Evolutionary conservation across 2,329 filamentous ascomycete species (phyloP), one percentile per base, ranked within the genome.

Genomic region (Aspergillus pseudoglaucus): DNA sequence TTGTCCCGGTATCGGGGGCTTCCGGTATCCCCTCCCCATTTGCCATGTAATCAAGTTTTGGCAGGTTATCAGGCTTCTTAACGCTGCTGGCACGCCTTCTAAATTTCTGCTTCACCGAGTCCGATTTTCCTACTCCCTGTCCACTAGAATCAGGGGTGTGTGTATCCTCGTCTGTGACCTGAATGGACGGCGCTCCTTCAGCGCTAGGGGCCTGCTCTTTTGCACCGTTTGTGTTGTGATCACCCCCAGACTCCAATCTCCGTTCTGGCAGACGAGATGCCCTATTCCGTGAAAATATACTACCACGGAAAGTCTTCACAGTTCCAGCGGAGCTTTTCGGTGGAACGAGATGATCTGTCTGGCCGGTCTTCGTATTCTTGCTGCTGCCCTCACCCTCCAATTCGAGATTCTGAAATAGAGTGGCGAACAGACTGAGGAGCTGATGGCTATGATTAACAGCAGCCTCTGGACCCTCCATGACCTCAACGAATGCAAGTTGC

Each of bases 391-490:
- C 49, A 56, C 58, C 50, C 22, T 69, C 65, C 42, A 67, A 68
- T 53, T 75, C 70, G 8, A 81, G 70, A 43, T 82, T 79, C 6
- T 85, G 85, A 64, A 95, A 97, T 0, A 98, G 74, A 52, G 87
- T 79, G 3, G 83, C 80, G 62, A 93, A 98, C 1, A 97, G 74
- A 14, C 82, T 82, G 17, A 98, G 73, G 35, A 98, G 75, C 66
- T 96, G 90, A 54, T 88, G 83, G 62, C 87, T 90, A 51, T 87
- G 84, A 62, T 95, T 95, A 44, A 97, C 88, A 15, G 93, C 91
- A 48, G 85, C 81, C 49, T 88, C 84, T 0, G 90, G 83, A 1
- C 90, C 90, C 63, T 96, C 90, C 3, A 88, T 73, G 14, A 93
- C 73, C 67, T 97, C 91, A 3, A 93, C 69, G 17, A 98, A 78